Base-by-base conservation (phyloP, 2,329 filamentous ascomycete genomes). In the Colletotrichum sp. region DNA sequence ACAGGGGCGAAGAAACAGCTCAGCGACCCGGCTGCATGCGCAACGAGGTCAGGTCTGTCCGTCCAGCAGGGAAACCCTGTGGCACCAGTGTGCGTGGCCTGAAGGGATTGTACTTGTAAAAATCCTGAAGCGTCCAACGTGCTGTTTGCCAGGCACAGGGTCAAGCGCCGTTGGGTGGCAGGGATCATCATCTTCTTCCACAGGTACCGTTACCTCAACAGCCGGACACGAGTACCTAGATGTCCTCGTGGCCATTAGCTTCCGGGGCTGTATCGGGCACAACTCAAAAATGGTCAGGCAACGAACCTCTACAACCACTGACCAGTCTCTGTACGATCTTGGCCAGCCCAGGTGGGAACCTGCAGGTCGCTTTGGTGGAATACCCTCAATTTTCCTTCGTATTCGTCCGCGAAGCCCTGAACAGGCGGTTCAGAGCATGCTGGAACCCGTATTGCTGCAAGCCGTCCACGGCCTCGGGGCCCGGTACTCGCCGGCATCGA, bases 101-200 rank as follows among this genome's bases (percentile, higher is more conserved):
- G 69, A 52, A 75, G 56, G 69, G 73, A 73, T 75, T 16, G 56
- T 52, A 68, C 73, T 73, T 58, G 73, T 59, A 59, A 63, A 63
- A 64, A 68, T 18, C 55, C 68, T 70, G 68, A 75, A 61, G 62
- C 24, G 24, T 62, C 36, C 56, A 59, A 55, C 32, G 18, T 59
- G 43, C 62, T 67, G 69, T 75, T 75, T 75, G 73, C 32, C 38
- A 48, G 69, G 63, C 43, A 63, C 69, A 67, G 38, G 69, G 32
- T 43, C n/a, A 12, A 43, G 24, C 26, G 43, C 58, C 26, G 13
- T 58, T 59, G 69, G 18, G n/a, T 52, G 58, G 58, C 69, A 75
- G 73, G 73, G 73, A 64, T 73, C 61, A 21, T 18, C 65, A 14
- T 32, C 18, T 32, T 66, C 43, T 21, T 6, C 43, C 28, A 13